Evolutionary conservation across 148 eudicot species (phyloP).

Genomic region (Rhododendron williamsianum): DNA sequence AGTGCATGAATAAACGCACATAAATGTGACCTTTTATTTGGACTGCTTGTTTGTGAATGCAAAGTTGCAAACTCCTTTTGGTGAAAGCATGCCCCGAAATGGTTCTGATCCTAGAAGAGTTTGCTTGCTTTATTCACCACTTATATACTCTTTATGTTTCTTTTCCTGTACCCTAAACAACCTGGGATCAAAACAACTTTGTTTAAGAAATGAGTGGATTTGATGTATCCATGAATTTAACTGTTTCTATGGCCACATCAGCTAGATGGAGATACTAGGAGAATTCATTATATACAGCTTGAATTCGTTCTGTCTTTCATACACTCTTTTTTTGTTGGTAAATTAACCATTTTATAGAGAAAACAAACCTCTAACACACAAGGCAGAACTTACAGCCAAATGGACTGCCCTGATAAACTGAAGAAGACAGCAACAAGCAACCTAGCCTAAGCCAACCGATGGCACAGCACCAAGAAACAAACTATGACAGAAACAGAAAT

Average conservation of each 20-base stretch:
- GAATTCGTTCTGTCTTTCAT: neutral
- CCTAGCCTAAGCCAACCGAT: no score
- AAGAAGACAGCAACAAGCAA: no score
- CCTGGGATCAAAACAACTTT: neutral
- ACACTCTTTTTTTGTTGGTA: no score
- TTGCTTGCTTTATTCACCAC: neutral
- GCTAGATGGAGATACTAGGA: neutral
- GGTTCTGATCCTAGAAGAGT: neutral
- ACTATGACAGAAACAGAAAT: no score
- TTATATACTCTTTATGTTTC: neutral
- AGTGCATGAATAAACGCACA: neutral
- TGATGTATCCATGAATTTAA: neutral
- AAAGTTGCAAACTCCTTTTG: neutral
- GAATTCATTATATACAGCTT: neutral
- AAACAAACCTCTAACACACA: no score
- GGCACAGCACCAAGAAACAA: no score
- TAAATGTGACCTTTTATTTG: neutral
- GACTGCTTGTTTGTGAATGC: neutral
- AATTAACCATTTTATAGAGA: no score
- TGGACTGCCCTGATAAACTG: no score
- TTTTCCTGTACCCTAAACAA: neutral
- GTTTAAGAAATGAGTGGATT: neutral
- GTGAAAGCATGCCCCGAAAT: neutral
- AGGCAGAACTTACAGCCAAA: no score
- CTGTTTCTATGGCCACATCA: neutral